Evolutionary conservation across 805 yeast species (phyloP).

Genomic region (Cyberlindnera euphorbiiphila): DNA sequence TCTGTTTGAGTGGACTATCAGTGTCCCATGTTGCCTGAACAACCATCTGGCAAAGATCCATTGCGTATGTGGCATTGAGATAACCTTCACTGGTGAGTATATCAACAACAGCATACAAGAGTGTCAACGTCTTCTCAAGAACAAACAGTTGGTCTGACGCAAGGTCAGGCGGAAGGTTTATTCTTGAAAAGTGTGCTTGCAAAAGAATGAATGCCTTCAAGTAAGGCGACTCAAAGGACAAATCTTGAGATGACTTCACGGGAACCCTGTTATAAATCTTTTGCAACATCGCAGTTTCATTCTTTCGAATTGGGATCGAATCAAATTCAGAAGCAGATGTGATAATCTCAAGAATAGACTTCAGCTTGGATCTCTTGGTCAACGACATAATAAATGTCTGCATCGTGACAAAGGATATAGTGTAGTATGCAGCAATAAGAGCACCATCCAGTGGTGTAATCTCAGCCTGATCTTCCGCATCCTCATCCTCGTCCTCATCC

Average conservation of each 20-base stretch:
- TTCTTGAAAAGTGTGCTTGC: slow-evolving; percentile 77
- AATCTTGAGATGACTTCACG: slow-evolving; percentile 41
- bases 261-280: slow-evolving; percentile 61
- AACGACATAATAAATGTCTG: slow-evolving; percentile 51
- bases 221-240: slow-evolving; percentile 43
- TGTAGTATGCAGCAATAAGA: slow-evolving; percentile 70
- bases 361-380: slow-evolving; percentile 51
- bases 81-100: slow-evolving; percentile 75
- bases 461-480: slow-evolving; percentile 27
- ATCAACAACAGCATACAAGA: slow-evolving; percentile 71
- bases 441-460: slow-evolving; percentile 67
- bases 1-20: slow-evolving; percentile 73
- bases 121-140: slow-evolving; percentile 42
- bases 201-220: slow-evolving; percentile 70
- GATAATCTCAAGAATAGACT: slow-evolving; percentile 59
- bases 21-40: slow-evolving; percentile 83
- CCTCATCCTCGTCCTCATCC: slow-evolving; percentile 33
- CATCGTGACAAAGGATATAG: slow-evolving; percentile 63
- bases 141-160: slow-evolving; percentile 51
- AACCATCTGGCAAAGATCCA: slow-evolving; percentile 87
- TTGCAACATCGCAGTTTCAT: slow-evolving; percentile 48
- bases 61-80: slow-evolving; percentile 71
- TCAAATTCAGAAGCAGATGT: slow-evolving; percentile 74
- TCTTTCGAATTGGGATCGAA: slow-evolving; percentile 53
- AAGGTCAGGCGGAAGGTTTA: slow-evolving; percentile 59